Evolutionary conservation across 2,329 filamentous ascomycete genomes (phyloP).

Genomic region (Aspergillus sclerotialis): DNA sequence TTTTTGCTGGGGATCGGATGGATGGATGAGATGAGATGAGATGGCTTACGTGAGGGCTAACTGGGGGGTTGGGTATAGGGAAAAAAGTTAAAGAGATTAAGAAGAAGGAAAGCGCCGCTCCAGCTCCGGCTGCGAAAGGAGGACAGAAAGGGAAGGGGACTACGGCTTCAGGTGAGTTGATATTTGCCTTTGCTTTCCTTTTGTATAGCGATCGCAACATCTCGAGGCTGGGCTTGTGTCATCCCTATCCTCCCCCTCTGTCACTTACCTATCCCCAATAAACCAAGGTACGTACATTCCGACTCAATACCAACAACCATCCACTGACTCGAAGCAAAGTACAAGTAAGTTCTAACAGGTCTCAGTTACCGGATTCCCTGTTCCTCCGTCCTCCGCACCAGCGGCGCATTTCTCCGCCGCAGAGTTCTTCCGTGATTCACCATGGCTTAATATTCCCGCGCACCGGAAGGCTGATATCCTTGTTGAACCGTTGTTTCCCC

Average conservation of each 20-base stretch:
- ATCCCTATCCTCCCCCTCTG: not conserved
- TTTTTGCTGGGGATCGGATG: conserved; percentile 1
- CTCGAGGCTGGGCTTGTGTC: conserved; percentile 24
- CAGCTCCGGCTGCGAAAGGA: too few relatives aligned
- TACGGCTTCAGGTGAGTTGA: too few relatives aligned
- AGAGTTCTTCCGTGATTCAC: conserved; percentile 73
- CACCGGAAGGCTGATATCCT: conserved; percentile 59
- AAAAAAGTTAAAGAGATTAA: conserved; percentile 32
- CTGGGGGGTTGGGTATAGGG: too few relatives aligned
- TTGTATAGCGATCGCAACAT: conserved; percentile 6
- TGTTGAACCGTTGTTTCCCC: conserved; percentile 51
- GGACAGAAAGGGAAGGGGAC: too few relatives aligned
- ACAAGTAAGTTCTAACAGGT: conserved; percentile 31
- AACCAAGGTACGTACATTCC: too few relatives aligned
- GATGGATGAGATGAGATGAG: not conserved
- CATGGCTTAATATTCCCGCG: conserved; percentile 70
- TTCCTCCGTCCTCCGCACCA: conserved; percentile 15
- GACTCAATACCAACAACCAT: too few relatives aligned
- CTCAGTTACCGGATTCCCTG: conserved; percentile 25
- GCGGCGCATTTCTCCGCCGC: conserved; percentile 37
- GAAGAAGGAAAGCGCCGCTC: conserved; percentile 22
- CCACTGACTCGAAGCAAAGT: conserved; percentile 28
- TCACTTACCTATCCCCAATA: conserved; percentile 4
- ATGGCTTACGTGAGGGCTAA: too few relatives aligned
- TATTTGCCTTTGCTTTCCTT: conserved; percentile 4